Evolutionary conservation across 768 basidiomycete genomes (phyloP), one percentile per base, ranked within the genome.

Genomic region (Russula olivacea): DNA sequence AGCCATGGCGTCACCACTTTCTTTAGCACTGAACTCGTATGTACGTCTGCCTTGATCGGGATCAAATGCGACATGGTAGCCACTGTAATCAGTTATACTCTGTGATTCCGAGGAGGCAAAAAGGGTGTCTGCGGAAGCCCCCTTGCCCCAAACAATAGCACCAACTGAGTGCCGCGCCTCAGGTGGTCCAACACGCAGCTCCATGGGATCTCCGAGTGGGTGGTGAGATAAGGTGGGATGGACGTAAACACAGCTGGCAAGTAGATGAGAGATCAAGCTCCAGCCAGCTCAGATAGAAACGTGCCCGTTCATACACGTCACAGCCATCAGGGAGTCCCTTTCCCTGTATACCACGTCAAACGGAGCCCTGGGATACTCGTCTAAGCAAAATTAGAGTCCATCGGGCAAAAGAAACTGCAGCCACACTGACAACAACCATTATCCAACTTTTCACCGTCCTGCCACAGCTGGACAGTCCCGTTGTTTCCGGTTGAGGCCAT

Each of bases 51-150:
- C 61, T 30, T 55, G 54, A 28, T 56, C 61, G 19, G 66, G 45
- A 23, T 68, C 65, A 30, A 68, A 61, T 10, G 58, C 61, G 7
- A 43, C 28, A 36, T 68, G 67, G 43, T 45, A 59, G 4, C 67
- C 67, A n/a, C 15, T 51, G 38, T 32, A 54, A 38, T 66, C 65
- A 17, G 49, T 25, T 14, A 6, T 32, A 15, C 25, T 28, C 25
- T 68, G 62, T 38, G 65, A 9, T 40, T 68, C 67, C 19, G 67
- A 68, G 17, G 67, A 68, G 14, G 67, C 67, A 30, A 66, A 67
- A 30, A 68, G 56, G 19, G 32, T 21, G 40, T 68, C 54, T 6
- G 25, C 30, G n/a, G 66, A 60, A 45, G 56, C 54, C 21, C 34
- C 45, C 21, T 50, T 17, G 19, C 67, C 67, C 65, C 64, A 66